phyloP scores from a whole-genome alignment of 2,329 filamentous ascomycete species.

The Rhynchosporium agropyri region DNA sequence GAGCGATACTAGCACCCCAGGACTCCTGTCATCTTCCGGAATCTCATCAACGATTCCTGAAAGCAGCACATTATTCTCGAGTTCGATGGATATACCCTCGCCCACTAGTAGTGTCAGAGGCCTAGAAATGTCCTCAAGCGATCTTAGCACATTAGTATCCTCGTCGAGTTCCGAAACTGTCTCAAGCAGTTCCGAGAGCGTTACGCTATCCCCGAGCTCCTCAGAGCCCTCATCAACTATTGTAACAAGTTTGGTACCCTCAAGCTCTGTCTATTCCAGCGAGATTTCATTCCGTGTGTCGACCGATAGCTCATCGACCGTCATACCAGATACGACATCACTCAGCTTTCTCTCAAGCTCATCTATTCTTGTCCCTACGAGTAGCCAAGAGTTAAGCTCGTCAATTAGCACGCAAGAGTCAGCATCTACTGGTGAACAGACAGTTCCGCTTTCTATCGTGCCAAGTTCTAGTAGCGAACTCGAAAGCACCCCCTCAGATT shows the following conservation, averaged over 20 bases:
- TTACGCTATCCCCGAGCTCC: no score
- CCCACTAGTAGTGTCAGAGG: background rate
- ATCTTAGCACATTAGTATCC: background rate
- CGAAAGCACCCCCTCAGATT: background rate
- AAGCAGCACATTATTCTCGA: background rate
- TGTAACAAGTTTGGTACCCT: background rate
- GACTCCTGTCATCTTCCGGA: background rate
- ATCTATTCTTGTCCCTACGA: background rate
- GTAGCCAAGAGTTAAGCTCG: background rate
- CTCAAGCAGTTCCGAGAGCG: no score
- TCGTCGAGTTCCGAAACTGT: background rate
- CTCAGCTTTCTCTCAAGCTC: background rate
- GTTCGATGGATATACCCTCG: background rate
- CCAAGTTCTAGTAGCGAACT: background rate
- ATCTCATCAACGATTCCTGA: background rate
- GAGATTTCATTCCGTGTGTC: background rate
- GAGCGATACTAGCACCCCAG: background rate
- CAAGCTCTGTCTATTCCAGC: background rate
- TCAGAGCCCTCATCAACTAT: background rate
- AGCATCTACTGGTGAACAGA: background rate
- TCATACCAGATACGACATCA: background rate
- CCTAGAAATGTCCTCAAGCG: background rate
- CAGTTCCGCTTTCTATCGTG: background rate
- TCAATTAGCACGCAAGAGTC: background rate
- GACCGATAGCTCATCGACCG: background rate